phyloP scores from a whole-genome alignment of 805 yeast genomes.

The Candida fluviatilis region DNA sequence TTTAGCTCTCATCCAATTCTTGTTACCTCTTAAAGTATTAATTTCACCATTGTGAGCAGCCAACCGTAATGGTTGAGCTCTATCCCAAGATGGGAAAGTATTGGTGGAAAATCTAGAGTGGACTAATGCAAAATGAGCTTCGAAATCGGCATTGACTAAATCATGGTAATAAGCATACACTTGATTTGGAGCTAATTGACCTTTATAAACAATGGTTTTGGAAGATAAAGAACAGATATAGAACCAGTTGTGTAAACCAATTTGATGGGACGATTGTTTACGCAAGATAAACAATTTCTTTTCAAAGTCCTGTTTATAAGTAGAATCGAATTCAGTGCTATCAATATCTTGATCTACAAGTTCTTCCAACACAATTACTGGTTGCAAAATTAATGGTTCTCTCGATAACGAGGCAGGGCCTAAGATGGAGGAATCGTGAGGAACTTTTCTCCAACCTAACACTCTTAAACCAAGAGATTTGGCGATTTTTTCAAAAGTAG shows the following conservation, averaged over 20 bases:
- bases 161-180: constrained; percentile 94
- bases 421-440: constrained; percentile 87
- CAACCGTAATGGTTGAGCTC: constrained; percentile 97
- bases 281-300: constrained; percentile 81
- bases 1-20: constrained; percentile 98
- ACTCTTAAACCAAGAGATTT: constrained; percentile 70
- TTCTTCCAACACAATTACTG: constrained; percentile 69
- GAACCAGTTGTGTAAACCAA: constrained; percentile 96
- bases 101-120: constrained; percentile 97
- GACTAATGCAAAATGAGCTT: constrained; percentile 92
- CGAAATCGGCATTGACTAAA: constrained; percentile 83
- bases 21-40: constrained; percentile 94
- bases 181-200: constrained; percentile 95
- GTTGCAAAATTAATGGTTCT: constrained; percentile 90
- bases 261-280: constrained; percentile 84
- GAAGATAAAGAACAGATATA: constrained; percentile 90
- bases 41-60: constrained; percentile 99
- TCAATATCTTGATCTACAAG: constrained; percentile 27
- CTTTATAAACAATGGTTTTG: constrained; percentile 91
- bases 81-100: constrained; percentile 99
- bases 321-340: constrained; percentile 50
- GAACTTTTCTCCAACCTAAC: constrained; percentile 92
- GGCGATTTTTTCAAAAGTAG: constrained; percentile 81
- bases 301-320: constrained; percentile 65
- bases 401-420: constrained; percentile 94